Base-by-base conservation (phyloP, 306 rosid species). In the Vigna hirtella region DNA sequence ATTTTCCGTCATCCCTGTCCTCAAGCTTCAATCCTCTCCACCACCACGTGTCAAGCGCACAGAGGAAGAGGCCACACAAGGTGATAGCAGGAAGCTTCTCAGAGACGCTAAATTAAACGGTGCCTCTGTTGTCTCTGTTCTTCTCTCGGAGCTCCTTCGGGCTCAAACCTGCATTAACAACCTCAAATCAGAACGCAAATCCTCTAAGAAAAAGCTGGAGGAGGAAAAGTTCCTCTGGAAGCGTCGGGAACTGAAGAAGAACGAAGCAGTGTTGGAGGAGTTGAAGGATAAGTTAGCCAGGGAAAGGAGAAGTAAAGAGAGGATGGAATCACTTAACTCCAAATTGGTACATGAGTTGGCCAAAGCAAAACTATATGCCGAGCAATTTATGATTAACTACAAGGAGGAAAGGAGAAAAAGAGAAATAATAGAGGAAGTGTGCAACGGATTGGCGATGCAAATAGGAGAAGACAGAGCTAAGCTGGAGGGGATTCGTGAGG, bases 401-500 rank as follows among this genome's bases (percentile, higher is more conserved):
- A 66, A 85, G 78, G 89, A 89, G 40, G 90, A 84, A 28, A 87
- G 42, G 71, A 77, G 50, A 30, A 48, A 66, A 6, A 81, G 91
- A 66, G 84, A 83, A 55, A 15, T 83, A 6, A 49, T 77, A 59
- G 92, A 87, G 84, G 77, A 87, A 45, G 85, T 87, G 12, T 87
- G 93, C 28, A 64, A 74, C 42, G 85, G 83, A 72, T 77, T 89
- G 34, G 88, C 79, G 8, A 71, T 69, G 49, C 77, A 82, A 32
- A 77, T 89, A 18, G 84, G 78, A 70, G 85, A 85, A 83, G 87
- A 87, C 28, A 83, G 74, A 76, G 71, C 80, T 0, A 56, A 58
- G 67, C 66, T 79, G 6, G 80, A 84, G 83, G 81, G 45, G 63
- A 14, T 83, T 47, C 40, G 62, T 0, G 77, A 81, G 57, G 93